A percentile compares a stretch with the other conserved stretches of the same genome.
Evolutionary conservation across 2,329 filamentous ascomycete genomes (phyloP).

Genomic region (Helotiales sp.): DNA sequence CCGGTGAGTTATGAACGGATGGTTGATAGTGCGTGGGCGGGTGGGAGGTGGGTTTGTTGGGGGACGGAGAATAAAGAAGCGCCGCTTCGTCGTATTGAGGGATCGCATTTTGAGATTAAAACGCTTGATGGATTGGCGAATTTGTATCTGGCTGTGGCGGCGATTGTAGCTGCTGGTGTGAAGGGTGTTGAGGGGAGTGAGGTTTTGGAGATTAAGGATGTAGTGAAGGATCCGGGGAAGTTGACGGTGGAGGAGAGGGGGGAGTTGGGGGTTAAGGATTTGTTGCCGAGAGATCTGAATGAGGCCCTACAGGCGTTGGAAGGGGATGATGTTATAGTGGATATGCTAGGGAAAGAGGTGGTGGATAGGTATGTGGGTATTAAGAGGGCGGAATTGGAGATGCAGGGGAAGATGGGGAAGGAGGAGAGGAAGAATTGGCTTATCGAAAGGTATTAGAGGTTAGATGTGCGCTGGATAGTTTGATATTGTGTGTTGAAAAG

Average conservation of each 20-base stretch:
- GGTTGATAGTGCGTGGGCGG: constrained; percentile 70
- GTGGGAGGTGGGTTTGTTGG: constrained; percentile 78
- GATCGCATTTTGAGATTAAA: constrained; percentile 76
- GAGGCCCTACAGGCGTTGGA: constrained; percentile 55
- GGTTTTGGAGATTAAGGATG: constrained; percentile 52
- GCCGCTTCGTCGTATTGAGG: constrained; percentile 66
- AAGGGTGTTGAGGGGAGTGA: constrained; percentile 49
- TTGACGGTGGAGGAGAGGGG: constrained; percentile 48
- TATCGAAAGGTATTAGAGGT: constrained; percentile 60
- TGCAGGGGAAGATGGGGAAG: constrained; percentile 50
- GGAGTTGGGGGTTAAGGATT: constrained; percentile 52
- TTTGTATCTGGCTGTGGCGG: constrained; percentile 68
- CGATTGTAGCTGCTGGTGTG: constrained; percentile 59
- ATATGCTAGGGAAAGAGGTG: constrained; percentile 48
- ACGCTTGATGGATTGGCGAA: constrained; percentile 79
- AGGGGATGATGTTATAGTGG: constrained; percentile 46
- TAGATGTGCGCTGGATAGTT: neutral
- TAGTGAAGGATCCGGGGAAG: constrained; percentile 51
- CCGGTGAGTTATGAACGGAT: constrained; percentile 69
- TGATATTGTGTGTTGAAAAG: too few relatives aligned
- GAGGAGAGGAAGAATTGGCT: constrained; percentile 56
- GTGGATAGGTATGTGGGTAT: constrained; percentile 57
- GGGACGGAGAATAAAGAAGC: constrained; percentile 79
- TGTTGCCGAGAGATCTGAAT: constrained; percentile 54
- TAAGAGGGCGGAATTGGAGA: constrained; percentile 58